Conservation (phyloP, 345 rosid species). For the Dimocarpus longan region DNA sequence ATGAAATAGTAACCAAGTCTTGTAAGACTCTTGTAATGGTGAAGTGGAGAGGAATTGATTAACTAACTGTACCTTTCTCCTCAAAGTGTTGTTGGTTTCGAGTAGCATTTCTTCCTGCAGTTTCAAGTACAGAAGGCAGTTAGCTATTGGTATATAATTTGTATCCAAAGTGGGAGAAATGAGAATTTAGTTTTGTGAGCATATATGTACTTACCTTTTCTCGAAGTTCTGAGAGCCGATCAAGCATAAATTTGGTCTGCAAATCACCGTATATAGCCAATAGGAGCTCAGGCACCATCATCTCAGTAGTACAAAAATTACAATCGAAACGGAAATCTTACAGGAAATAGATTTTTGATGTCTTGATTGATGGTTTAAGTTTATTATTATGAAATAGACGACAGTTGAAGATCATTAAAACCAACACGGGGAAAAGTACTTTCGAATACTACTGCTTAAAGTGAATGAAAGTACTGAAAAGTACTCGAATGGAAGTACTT, state of each 20-base stretch:
- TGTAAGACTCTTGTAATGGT: not conserved
- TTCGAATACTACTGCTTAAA: too few species aligned
- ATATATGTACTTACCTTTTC: conserved; percentile 32
- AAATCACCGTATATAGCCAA: not conserved
- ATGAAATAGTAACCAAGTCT: too few species aligned
- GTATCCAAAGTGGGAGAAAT: not conserved
- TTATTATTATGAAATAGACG: too few species aligned
- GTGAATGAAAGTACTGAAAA: too few species aligned
- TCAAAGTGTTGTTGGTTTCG: conserved; percentile 34
- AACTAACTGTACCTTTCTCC: conserved; percentile 22
- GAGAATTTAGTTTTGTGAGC: not conserved
- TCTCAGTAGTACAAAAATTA: not conserved
- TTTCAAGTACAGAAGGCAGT: not conserved
- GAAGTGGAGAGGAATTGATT: not conserved
- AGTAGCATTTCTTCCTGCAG: conserved; percentile 29
- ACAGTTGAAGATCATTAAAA: not conserved
- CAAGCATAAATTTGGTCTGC: conserved; percentile 33
- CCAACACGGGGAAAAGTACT: not conserved
- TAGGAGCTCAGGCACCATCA: not conserved
- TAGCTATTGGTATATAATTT: not conserved
- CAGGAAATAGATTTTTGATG: too few species aligned
- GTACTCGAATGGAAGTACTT: too few species aligned
- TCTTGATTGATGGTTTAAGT: too few species aligned
- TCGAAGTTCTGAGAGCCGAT: conserved; percentile 44
- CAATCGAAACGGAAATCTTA: too few species aligned